Percentiles rank a stretch among this genome's conserved stretches.
These are phyloP conservation scores for Penicillium sp. DNA, from an alignment of 2,329 filamentous ascomycete genomes.

Conservation along the genomic window DNA sequence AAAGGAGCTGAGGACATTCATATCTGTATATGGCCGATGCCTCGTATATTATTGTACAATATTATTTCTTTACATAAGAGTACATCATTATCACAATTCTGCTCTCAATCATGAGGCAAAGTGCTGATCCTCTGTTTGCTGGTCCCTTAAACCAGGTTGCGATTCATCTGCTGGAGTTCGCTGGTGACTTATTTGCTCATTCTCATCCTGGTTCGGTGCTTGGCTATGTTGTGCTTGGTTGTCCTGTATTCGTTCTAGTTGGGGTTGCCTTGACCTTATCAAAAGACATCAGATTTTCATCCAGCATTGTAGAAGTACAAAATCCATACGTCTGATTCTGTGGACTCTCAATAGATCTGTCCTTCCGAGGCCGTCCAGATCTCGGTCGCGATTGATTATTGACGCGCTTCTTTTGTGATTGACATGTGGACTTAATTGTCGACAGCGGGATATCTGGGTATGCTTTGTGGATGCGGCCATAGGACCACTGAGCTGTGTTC, in stretches of 20 bases:
- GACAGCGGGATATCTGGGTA: slow-evolving; percentile 10
- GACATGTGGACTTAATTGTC: slow-evolving; percentile 11
- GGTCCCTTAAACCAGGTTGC: neutral
- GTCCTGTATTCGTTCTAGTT: neutral
- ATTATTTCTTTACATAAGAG: neutral
- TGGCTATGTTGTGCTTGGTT: neutral
- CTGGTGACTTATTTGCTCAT: neutral
- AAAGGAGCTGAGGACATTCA: neutral
- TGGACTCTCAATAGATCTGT: neutral
- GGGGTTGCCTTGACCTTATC: neutral
- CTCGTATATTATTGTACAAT: slow-evolving; percentile 8
- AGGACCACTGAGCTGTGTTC: slow-evolving; percentile 11
- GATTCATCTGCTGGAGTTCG: neutral
- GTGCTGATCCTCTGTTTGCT: neutral
- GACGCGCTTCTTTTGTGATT: neutral
- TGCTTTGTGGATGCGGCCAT: slow-evolving; percentile 8
- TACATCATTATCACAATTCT: neutral
- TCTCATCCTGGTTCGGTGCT: neutral
- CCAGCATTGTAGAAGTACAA: neutral
- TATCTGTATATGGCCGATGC: neutral
- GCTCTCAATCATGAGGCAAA: neutral
- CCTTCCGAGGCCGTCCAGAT: neutral
- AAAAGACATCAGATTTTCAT: neutral
- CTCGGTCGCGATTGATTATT: neutral
- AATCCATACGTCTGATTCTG: neutral